Base-by-base conservation (phyloP, 2,329 filamentous ascomycete genomes). In the Penicillium sp. region DNA sequence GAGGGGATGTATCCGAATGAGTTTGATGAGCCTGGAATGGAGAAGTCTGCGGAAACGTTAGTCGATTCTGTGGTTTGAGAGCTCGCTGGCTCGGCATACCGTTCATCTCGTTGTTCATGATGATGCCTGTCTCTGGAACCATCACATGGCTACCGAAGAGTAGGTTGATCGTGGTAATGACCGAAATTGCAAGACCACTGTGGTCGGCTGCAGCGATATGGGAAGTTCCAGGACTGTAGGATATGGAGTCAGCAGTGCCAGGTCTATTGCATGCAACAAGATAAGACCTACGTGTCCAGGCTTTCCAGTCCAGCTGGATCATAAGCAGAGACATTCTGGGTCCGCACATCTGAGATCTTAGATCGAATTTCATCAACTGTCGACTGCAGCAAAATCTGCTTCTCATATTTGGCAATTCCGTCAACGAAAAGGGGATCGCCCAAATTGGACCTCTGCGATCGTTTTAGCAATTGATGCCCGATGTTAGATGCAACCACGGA, bases 131-230 rank as follows among this genome's bases (percentile, higher is more conserved):
- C 62, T 87, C 82, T 0, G 91, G 90, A 0, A 93, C 88, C 74
- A 96, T 84, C 59, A 96, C 72, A 18, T 85, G 80, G 27, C 86
- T 87, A 42, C 93, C 93, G 64, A 96, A 97, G 3, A 94, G 79
- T 4, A 94, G 79, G 72, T 97, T 97, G 53, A 97, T 79, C 0
- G 93, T 97, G 0, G 91, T 94, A 0, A 92, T 97, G 11, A 91
- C 79, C 1, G 89, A 88, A 34, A 95, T 82, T 2, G 91, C 85
- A 70, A 96, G 79, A 7, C 92, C 92, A 0, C 81, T 79, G 7
- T 74, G 72, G 70, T 97, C 93, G 0, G 87, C 85, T 0, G 89
- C 79, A 0, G 89, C 76, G 35, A 79, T 67, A 47, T 81, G 79
- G 0, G 79, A 81, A 5, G 81, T 83, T 41, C 81, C 81, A 5